Conservation (phyloP, 148 eudicot genomes). For the Tetragonia tetragonoides region DNA sequence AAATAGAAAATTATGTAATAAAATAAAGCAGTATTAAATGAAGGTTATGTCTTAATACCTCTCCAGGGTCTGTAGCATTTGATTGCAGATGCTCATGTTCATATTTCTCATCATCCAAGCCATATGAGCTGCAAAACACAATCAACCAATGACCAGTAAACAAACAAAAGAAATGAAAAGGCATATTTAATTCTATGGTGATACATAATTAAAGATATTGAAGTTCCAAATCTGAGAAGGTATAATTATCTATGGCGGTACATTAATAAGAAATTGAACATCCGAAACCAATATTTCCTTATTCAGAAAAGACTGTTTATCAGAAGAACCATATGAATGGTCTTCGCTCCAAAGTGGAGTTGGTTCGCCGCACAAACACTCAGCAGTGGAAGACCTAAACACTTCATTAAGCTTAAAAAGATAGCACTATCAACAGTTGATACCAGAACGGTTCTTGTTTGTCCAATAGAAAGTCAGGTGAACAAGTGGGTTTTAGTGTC, state of each 20-base stretch:
- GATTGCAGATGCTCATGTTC: conserved; percentile 69
- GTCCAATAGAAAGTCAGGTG: not conserved
- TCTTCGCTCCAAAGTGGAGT: not conserved
- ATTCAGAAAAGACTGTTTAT: not conserved
- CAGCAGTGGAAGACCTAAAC: not conserved
- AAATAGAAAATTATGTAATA: not conserved
- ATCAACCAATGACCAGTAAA: not conserved
- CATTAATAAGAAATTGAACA: not conserved
- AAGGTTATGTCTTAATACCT: conserved; percentile 46
- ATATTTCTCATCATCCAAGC: conserved; percentile 70
- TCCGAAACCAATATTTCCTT: not conserved
- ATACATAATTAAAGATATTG: not conserved
- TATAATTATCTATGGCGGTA: not conserved
- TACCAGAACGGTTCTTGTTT: not conserved
- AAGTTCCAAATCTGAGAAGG: not conserved
- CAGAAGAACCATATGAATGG: not conserved
- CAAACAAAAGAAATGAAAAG: conserved; percentile 7
- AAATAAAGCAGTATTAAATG: not conserved
- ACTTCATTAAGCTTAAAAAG: not conserved
- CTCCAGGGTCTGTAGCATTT: conserved; percentile 66
- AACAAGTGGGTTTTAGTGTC: not conserved
- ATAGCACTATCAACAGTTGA: not conserved
- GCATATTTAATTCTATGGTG: too few species aligned
- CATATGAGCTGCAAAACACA: conserved; percentile 59
- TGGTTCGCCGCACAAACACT: not conserved